phyloP scores from a whole-genome alignment of 192 early-diverging fungal species.

The Coemansia sp. region DNA sequence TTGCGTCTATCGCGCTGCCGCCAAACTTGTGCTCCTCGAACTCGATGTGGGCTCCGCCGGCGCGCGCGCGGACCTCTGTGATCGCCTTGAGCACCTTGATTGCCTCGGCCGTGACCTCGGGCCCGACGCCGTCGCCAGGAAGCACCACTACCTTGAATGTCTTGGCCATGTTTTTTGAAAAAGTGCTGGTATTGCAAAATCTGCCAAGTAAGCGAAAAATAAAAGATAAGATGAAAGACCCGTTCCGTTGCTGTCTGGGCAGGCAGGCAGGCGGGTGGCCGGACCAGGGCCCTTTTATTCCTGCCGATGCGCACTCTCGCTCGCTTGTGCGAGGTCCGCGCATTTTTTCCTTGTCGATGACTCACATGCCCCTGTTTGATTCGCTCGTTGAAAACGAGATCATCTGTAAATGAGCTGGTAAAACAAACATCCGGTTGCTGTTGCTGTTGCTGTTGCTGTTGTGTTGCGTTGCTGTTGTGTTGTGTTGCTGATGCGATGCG shows the following conservation, averaged over 20 bases:
- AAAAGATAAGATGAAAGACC: slow-evolving; percentile 22
- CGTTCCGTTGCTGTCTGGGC: neutral
- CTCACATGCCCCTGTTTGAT: neutral
- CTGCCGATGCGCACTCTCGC: too few species aligned
- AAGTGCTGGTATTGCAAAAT: neutral
- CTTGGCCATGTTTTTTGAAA: slow-evolving; percentile 29
- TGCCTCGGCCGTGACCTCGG: slow-evolving; percentile 91
- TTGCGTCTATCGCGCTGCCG: slow-evolving; percentile 86
- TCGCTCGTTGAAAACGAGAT: neutral
- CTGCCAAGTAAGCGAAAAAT: slow-evolving; percentile 1
- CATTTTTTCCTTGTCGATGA: neutral
- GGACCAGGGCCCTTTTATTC: neutral
- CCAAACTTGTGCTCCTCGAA: slow-evolving; percentile 87
- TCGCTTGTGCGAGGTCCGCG: neutral
- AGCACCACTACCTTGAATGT: slow-evolving; percentile 69
- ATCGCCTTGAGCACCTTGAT: slow-evolving; percentile 85
- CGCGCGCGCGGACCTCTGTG: slow-evolving; percentile 58
- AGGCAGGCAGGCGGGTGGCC: too few species aligned
- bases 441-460: too few species aligned
- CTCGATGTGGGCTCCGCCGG: slow-evolving; percentile 60
- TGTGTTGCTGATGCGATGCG: too few species aligned
- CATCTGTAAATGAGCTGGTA: neutral
- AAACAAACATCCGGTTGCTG: neutral
- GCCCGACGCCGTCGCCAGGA: slow-evolving; percentile 95
- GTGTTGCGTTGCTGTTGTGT: too few species aligned